A percentile compares a stretch with the other conserved stretches of the same genome.
Conservation (phyloP, 768 basidiomycete species). For the Calocybe gangraenosa region DNA sequence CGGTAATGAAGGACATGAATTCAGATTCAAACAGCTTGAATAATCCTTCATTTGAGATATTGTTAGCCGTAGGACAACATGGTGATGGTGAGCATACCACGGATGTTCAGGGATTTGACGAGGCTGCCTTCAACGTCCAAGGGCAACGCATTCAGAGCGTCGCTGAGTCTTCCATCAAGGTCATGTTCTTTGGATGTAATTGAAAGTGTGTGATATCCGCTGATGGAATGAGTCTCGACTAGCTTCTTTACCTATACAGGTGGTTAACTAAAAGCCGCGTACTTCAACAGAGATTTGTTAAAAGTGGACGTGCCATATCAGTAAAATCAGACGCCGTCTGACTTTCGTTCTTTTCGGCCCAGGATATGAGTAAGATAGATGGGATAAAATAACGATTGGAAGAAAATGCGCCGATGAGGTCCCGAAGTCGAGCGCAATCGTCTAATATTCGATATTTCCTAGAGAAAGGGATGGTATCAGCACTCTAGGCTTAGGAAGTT, state of each 20-base stretch:
- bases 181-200: constrained; percentile 52
- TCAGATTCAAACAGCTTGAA: constrained; percentile 38
- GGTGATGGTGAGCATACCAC: constrained; percentile 31
- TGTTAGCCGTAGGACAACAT: neutral
- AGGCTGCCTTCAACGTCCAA: constrained; percentile 59
- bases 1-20: constrained; percentile 35
- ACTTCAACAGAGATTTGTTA: neutral
- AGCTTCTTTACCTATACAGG: constrained; percentile 43
- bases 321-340: constrained; percentile 44
- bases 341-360: constrained; percentile 44
- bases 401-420: constrained; percentile 54
- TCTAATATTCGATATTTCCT: constrained; percentile 72
- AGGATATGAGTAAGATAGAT: constrained; percentile 56
- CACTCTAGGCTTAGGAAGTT: neutral
- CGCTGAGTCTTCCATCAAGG: constrained; percentile 51
- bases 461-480: neutral
- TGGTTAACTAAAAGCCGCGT: constrained; percentile 3
- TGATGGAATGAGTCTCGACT: constrained; percentile 36
- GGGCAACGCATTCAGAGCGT: constrained; percentile 33
- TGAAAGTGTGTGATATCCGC: constrained; percentile 38
- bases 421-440: constrained; percentile 67
- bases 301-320: constrained; percentile 47
- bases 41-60: constrained; percentile 23
- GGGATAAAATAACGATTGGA: constrained; percentile 56
- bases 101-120: constrained; percentile 40